Conservation (phyloP, 1,284 basidiomycete genomes). For the Stygiomarasmius scandens region DNA sequence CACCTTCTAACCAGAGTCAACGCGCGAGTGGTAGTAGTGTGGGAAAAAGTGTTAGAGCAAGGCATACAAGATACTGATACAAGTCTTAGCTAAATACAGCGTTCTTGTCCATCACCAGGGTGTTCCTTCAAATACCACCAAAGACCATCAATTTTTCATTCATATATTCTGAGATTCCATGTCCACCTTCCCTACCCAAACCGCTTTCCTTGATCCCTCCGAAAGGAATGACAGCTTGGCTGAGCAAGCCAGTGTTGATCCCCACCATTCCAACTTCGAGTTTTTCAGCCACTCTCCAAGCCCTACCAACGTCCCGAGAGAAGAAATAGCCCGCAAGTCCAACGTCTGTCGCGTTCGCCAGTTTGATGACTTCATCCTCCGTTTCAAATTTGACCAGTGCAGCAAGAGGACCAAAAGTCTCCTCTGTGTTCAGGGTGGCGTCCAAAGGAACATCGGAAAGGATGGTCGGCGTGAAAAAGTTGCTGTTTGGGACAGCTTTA, state of each 20-base stretch:
- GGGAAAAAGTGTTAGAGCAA: too few relatives aligned
- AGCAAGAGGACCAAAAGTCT: conserved; percentile 89
- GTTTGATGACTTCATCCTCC: conserved; percentile 87
- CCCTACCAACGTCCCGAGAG: conserved; percentile 86
- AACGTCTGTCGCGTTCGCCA: conserved; percentile 85
- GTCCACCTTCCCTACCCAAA: conserved; percentile 75
- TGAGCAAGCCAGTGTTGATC: conserved; percentile 83
- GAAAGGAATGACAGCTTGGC: conserved; percentile 86
- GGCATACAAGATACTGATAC: background rate
- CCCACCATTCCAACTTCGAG: conserved; percentile 98
- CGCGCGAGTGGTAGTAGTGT: too few relatives aligned
- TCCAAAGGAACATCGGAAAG: conserved; percentile 82
- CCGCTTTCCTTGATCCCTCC: conserved; percentile 93
- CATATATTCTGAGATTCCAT: conserved; percentile 86
- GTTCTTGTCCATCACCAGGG: background rate
- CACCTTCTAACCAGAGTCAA: too few relatives aligned
- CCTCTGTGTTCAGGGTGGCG: conserved; percentile 70
- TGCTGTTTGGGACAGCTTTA: conserved; percentile 59
- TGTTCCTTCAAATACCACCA: conserved; percentile 46
- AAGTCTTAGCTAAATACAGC: background rate
- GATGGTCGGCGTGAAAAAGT: conserved; percentile 89
- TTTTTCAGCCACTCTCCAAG: conserved; percentile 97
- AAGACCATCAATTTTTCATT: conserved; percentile 81
- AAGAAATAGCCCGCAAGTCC: conserved; percentile 96
- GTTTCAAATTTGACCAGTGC: conserved; percentile 84